A percentile compares a stretch with the other conserved stretches of the same genome.
These are phyloP conservation scores for Urochloa ruziziensis DNA, from an alignment of 176 grass and related monocot species.

Conservation along the genomic window DNA sequence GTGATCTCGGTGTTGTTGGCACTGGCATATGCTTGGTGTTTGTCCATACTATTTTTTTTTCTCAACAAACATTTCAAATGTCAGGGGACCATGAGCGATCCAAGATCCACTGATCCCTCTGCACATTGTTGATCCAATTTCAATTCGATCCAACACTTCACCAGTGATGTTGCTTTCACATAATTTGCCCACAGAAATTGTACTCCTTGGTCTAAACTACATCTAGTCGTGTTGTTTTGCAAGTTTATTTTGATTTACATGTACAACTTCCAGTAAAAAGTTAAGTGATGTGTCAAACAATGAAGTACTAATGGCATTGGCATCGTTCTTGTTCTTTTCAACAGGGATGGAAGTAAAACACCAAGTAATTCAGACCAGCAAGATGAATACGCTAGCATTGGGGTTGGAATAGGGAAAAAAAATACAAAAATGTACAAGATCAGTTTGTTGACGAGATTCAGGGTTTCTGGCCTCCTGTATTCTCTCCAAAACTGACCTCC, in stretches of 20 bases:
- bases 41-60: not conserved
- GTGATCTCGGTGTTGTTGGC: constrained; percentile 5
- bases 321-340: not conserved
- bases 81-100: constrained; percentile 1
- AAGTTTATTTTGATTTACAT: not conserved
- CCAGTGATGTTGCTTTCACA: not conserved
- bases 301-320: not conserved
- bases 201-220: not conserved
- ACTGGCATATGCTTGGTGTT: not conserved
- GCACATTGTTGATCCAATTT: not conserved
- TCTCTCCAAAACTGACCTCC: not conserved
- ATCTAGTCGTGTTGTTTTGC: not conserved
- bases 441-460: not conserved
- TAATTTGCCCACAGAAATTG: not conserved
- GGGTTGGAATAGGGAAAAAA: not conserved
- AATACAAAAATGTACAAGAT: not conserved
- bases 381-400: not conserved
- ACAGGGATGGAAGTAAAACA: not conserved
- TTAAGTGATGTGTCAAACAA: not conserved
- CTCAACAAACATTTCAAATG: constrained; percentile 12
- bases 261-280: not conserved
- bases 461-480: not conserved
- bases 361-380: not conserved
- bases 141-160: not conserved
- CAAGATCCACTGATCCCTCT: not conserved